Percentiles rank a stretch among this genome's conserved stretches.
These are phyloP conservation scores for Fonsecaea monophora DNA, from an alignment of 2,329 filamentous ascomycete genomes.

Conservation along the genomic window DNA sequence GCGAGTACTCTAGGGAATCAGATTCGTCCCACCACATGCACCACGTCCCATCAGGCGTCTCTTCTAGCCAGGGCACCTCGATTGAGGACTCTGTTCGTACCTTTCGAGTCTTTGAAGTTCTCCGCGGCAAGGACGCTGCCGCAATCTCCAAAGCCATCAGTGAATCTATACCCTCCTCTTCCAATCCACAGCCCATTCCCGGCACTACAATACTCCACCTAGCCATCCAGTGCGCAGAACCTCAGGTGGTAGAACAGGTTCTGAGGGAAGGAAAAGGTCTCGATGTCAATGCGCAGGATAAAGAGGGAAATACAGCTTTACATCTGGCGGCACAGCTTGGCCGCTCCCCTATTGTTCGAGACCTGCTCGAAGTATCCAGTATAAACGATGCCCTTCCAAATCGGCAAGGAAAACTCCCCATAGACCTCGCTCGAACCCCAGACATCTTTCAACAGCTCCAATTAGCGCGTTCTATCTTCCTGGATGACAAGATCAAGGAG, in stretches of 20 bases:
- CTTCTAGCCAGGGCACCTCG: conserved; percentile 53
- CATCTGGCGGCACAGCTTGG: conserved; percentile 87
- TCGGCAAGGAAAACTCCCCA: conserved; percentile 79
- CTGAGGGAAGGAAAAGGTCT: conserved; percentile 74
- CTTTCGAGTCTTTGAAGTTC: conserved; percentile 90
- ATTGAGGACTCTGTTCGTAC: conserved; percentile 94
- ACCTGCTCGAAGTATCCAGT: conserved; percentile 79
- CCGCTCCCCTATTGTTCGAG: conserved; percentile 77
- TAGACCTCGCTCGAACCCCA: conserved; percentile 87
- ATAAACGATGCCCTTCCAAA: conserved; percentile 92
- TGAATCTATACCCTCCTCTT: conserved; percentile 61
- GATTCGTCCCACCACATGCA: conserved; percentile 43
- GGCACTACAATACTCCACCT: conserved; percentile 92
- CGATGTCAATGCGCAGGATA: conserved; percentile 88
- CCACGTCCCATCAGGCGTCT: conserved; percentile 43
- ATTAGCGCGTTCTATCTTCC: conserved; percentile 84
- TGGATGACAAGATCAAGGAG: conserved; percentile 82
- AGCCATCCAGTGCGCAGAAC: conserved; percentile 93
- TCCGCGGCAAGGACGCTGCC: conserved; percentile 87
- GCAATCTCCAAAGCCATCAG: conserved; percentile 84
- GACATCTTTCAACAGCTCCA: conserved; percentile 97
- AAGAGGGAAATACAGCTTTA: conserved; percentile 91
- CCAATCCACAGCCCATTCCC: conserved; percentile 48
- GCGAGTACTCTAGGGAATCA: conserved; percentile 42
- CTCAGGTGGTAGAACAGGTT: conserved; percentile 92